Conservation (phyloP, 257 asterid genomes). For the Salvia rosmarinus region DNA sequence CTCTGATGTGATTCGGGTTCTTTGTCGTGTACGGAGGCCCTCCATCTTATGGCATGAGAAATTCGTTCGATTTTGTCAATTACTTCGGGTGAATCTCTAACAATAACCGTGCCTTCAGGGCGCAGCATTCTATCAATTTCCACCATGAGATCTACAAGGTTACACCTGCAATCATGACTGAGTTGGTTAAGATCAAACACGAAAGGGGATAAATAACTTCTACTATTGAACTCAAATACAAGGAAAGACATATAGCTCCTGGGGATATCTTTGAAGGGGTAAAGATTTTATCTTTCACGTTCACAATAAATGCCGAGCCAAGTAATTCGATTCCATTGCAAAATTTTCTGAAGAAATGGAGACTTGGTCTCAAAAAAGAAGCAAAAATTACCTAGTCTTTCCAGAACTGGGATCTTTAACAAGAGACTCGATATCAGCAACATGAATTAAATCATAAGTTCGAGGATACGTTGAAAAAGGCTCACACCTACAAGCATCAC, state of each 20-base stretch:
- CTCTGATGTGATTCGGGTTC: conserved; percentile 75
- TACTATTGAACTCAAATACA: neutral
- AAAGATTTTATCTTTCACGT: neutral
- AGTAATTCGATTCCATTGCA: neutral
- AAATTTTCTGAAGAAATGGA: neutral
- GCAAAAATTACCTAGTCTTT: conserved; percentile 60
- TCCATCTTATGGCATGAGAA: conserved; percentile 84
- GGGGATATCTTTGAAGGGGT: neutral
- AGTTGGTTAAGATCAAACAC: neutral
- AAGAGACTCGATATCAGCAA: conserved; percentile 74
- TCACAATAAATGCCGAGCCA: neutral
- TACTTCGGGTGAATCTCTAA: conserved; percentile 82
- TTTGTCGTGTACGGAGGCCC: conserved; percentile 56
- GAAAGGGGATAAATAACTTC: neutral
- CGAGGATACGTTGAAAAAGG: conserved; percentile 99
- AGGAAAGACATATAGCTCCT: too few relatives aligned
- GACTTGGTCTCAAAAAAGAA: neutral
- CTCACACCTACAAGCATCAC: conserved; percentile 79
- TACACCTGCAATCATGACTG: conserved; percentile 65
- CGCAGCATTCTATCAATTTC: conserved; percentile 93
- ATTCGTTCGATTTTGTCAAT: conserved; percentile 63
- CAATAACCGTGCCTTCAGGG: conserved; percentile 82
- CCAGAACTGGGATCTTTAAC: conserved; percentile 66
- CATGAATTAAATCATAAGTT: conserved; percentile 92
- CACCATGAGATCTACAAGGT: conserved; percentile 88